A percentile compares a stretch with the other conserved stretches of the same genome.
phyloP scores from a whole-genome alignment of 495 filamentous ascomycete genomes.

The Penicillium alfredii region DNA sequence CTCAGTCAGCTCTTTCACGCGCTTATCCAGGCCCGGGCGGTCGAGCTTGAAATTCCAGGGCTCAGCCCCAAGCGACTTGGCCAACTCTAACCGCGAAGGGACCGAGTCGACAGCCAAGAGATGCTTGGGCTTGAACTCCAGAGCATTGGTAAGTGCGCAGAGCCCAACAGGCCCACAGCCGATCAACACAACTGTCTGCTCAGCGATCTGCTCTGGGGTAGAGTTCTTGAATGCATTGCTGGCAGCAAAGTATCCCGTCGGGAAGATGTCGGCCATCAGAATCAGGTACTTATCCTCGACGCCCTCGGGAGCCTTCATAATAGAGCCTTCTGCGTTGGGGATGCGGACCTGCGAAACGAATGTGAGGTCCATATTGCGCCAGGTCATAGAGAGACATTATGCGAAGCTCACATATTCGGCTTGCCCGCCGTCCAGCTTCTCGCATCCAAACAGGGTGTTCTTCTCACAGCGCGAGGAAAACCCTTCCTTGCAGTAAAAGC shows the following conservation, averaged over 20 bases:
- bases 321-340: conserved; percentile 78
- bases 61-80: conserved; percentile 73
- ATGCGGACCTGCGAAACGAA: conserved; percentile 72
- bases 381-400: not conserved
- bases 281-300: conserved; percentile 74
- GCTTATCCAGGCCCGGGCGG: conserved; percentile 57
- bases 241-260: conserved; percentile 89
- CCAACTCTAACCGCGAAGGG: conserved; percentile 69
- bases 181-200: conserved; percentile 73
- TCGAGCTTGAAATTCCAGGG: conserved; percentile 75
- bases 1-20: conserved; percentile 70
- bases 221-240: conserved; percentile 70
- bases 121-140: conserved; percentile 73
- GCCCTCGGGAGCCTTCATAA: conserved; percentile 66
- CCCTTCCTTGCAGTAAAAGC: conserved; percentile 85
- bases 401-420: conserved; percentile 63
- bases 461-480: conserved; percentile 81
- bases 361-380: not conserved
- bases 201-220: conserved; percentile 52
- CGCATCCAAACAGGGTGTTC: conserved; percentile 66
- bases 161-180: conserved; percentile 88
- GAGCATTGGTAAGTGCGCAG: conserved; percentile 78
- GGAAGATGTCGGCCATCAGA: conserved; percentile 57
- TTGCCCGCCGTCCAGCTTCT: conserved; percentile 75
- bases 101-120: conserved; percentile 84